Evolutionary conservation across 768 basidiomycete species (phyloP).

Genomic region (Amanita exitialis): DNA sequence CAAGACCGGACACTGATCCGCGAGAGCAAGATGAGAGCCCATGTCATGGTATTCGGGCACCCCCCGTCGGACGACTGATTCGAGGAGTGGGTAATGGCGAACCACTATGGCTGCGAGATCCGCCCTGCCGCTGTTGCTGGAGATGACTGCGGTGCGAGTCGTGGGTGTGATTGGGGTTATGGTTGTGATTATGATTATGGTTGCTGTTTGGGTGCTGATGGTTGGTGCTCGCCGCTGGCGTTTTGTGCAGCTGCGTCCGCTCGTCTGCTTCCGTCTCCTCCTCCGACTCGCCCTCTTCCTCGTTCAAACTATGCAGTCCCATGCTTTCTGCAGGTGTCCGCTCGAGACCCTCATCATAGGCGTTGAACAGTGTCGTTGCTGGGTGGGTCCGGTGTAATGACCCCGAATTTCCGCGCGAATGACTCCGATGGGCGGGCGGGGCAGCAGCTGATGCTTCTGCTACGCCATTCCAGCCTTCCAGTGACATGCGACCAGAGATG

Average conservation of each 20-base stretch:
- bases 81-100: conserved; percentile 29
- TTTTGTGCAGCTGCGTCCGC: conserved; percentile 26
- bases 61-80: conserved; percentile 18
- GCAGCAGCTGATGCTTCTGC: conserved; percentile 10
- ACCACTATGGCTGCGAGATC: conserved; percentile 44
- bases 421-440: conserved; percentile 18
- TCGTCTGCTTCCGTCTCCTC: conserved; percentile 43
- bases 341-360: conserved; percentile 48
- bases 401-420: conserved; percentile 48
- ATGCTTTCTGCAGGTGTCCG: conserved; percentile 24
- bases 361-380: conserved; percentile 58
- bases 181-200: not conserved
- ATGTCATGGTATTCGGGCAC: conserved; percentile 22
- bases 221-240: conserved; percentile 7
- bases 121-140: conserved; percentile 17
- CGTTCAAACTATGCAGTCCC: conserved; percentile 53
- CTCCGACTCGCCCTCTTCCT: conserved; percentile 48
- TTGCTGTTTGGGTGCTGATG: conserved; percentile 1
- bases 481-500: conserved; percentile 69
- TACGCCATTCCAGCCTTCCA: conserved; percentile 63
- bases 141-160: not conserved
- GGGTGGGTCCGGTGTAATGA: conserved; percentile 55
- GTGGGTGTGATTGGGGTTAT: not conserved
- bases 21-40: not conserved
- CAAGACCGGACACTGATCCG: not conserved